These are phyloP conservation scores for Pterocarpus santalinus DNA, from an alignment of 306 rosid species.

Conservation along the genomic window DNA sequence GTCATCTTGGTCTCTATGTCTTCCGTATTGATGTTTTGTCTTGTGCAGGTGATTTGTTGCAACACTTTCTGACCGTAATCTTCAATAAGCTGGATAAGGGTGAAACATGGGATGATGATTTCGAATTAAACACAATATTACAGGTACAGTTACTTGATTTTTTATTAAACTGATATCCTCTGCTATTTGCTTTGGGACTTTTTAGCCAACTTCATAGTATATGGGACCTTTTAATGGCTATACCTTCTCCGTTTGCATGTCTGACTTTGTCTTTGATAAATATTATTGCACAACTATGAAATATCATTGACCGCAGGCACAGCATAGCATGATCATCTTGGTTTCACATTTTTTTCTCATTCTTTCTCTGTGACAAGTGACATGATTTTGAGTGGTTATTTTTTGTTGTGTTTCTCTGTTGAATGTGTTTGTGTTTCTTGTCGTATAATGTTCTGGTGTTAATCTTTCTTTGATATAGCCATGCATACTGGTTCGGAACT, in stretches of 20 bases:
- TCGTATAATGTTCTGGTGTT: not conserved
- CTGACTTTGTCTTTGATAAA: not conserved
- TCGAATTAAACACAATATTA: slow-evolving; percentile 88
- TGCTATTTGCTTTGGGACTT: slow-evolving; percentile 36
- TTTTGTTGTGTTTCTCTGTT: slow-evolving; percentile 16
- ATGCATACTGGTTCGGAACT: too few relatives aligned
- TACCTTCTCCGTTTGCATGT: too few relatives aligned
- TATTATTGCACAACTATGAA: slow-evolving; percentile 19
- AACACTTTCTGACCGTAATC: slow-evolving; percentile 88
- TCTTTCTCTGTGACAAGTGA: not conserved
- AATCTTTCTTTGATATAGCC: too few relatives aligned
- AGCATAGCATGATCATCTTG: slow-evolving; percentile 17
- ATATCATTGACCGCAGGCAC: not conserved
- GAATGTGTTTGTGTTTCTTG: not conserved
- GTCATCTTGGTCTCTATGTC: slow-evolving; percentile 38
- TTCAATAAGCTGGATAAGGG: slow-evolving; percentile 91
- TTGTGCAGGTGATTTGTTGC: slow-evolving; percentile 90
- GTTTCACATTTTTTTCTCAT: not conserved
- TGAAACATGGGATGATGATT: slow-evolving; percentile 96
- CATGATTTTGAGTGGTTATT: slow-evolving; percentile 12
- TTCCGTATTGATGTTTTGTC: slow-evolving; percentile 43
- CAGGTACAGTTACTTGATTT: slow-evolving; percentile 68
- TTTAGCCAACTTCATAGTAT: not conserved
- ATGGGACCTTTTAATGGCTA: too few relatives aligned
- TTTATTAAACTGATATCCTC: slow-evolving; percentile 4